Percentiles rank a stretch among this genome's conserved stretches.
phyloP scores from a whole-genome alignment of 2,329 filamentous ascomycete species.

The Scolecobasidium constrictum region DNA sequence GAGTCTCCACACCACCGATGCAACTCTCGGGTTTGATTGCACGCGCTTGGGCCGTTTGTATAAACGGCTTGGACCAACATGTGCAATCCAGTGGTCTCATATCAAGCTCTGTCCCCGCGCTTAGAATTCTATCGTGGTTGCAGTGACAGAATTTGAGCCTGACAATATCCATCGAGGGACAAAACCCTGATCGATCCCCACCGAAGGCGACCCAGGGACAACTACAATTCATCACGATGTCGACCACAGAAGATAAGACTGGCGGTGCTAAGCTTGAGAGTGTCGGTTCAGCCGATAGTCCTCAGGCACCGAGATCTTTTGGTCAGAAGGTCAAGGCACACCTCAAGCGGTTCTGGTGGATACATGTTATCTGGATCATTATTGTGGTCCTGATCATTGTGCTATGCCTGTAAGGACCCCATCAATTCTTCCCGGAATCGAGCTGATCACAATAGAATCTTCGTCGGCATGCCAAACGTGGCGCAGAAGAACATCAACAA shows the following conservation, averaged over 20 bases:
- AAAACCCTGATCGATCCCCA: too few species aligned
- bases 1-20: neutral
- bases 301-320: neutral
- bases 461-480: conserved; percentile 47
- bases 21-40: neutral
- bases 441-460: conserved; percentile 29
- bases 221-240: conserved; percentile 4
- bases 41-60: neutral
- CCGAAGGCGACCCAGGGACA: too few species aligned
- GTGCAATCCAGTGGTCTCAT: neutral
- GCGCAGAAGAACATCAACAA: conserved; percentile 44
- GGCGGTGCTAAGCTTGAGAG: conserved; percentile 5
- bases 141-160: too few species aligned
- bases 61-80: neutral
- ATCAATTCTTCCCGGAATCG: neutral
- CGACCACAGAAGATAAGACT: conserved; percentile 4
- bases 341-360: conserved; percentile 45
- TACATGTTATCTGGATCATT: conserved; percentile 42
- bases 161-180: too few species aligned
- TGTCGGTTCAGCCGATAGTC: neutral
- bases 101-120: too few species aligned
- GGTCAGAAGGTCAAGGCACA: conserved; percentile 14
- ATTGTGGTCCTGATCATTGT: conserved; percentile 44
- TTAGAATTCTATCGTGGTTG: too few species aligned
- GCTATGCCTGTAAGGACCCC: conserved; percentile 43